Evolutionary conservation across 2,329 filamentous ascomycete species (phyloP).

Genomic region (Pseudocercospora musae): DNA sequence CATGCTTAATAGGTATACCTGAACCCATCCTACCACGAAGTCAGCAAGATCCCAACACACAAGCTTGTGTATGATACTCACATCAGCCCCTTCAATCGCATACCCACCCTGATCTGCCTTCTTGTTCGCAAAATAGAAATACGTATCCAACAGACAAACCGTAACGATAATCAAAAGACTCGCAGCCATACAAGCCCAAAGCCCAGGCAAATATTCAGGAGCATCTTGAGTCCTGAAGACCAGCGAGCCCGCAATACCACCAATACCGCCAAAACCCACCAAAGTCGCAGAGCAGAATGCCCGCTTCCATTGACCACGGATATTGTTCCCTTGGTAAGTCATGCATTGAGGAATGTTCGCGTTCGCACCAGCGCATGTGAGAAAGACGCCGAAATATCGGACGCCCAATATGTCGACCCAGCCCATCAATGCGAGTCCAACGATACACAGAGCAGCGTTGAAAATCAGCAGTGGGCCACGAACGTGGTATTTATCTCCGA

Average conservation of each 20-base stretch:
- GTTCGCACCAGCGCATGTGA: conserved; percentile 73
- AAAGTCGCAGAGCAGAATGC: conserved; percentile 72
- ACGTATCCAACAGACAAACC: conserved; percentile 18
- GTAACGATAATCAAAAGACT: conserved; percentile 23
- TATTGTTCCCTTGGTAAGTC: conserved; percentile 81
- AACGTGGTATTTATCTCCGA: conserved; percentile 32
- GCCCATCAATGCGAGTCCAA: conserved; percentile 29
- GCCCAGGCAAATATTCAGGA: conserved; percentile 24
- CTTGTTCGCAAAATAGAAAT: conserved; percentile 24
- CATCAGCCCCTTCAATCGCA: conserved; percentile 24
- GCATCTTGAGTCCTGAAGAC: conserved; percentile 23
- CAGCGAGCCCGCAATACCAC: conserved; percentile 21
- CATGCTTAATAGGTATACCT: conserved; percentile 14
- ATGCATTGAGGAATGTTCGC: conserved; percentile 71
- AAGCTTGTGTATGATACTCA: conserved; percentile 7
- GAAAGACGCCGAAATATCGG: conserved; percentile 68
- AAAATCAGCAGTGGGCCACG: conserved; percentile 30
- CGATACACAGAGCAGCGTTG: conserved; percentile 27
- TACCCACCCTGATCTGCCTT: conserved; percentile 21
- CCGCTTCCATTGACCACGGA: conserved; percentile 82
- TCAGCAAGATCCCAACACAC: neutral
- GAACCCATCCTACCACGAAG: conserved; percentile 17
- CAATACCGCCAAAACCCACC: conserved; percentile 62
- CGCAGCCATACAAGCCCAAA: conserved; percentile 27
- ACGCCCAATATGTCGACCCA: conserved; percentile 24